Evolutionary conservation across 176 grass and related monocot species (phyloP).

Genomic region (Ensete glaucum): DNA sequence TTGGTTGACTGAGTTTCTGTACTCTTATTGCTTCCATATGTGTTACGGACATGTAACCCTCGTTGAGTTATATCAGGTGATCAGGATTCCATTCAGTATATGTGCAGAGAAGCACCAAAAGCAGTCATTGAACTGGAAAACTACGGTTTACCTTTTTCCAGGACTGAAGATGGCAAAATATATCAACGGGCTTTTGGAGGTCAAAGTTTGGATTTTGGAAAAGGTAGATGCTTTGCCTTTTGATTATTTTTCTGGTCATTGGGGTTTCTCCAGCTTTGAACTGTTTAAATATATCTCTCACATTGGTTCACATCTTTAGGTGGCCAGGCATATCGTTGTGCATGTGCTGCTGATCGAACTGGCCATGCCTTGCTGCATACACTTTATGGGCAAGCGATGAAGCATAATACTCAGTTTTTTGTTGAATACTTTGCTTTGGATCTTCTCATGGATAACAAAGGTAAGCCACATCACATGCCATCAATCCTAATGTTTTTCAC

Average conservation of each 20-base stretch:
- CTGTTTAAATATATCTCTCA: slow-evolving; percentile 11
- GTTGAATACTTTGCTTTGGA: slow-evolving; percentile 83
- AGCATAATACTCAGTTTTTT: slow-evolving; percentile 98
- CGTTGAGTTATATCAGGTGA: slow-evolving; percentile 38
- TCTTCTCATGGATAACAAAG: slow-evolving; percentile 59
- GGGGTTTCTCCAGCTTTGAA: slow-evolving; percentile 9
- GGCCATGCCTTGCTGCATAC: slow-evolving; percentile 95
- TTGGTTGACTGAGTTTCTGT: neutral
- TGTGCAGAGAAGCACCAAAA: slow-evolving; percentile 99
- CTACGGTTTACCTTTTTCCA: slow-evolving; percentile 92
- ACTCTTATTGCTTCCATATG: neutral
- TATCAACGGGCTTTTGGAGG: slow-evolving; percentile 98
- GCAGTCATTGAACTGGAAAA: slow-evolving; percentile 99
- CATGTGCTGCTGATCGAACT: slow-evolving; percentile 91
- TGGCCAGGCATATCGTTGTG: slow-evolving; percentile 89
- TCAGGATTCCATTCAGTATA: slow-evolving; percentile 98
- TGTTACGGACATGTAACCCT: too few relatives aligned
- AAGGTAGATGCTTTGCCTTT: slow-evolving; percentile 38
- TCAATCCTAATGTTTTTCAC: neutral
- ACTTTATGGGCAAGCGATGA: slow-evolving; percentile 95
- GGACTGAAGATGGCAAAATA: slow-evolving; percentile 98
- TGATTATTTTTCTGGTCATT: slow-evolving; percentile 10
- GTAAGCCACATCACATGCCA: slow-evolving; percentile 10
- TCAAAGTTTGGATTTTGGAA: slow-evolving; percentile 97
- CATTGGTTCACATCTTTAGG: slow-evolving; percentile 28